A percentile compares a stretch with the other conserved stretches of the same genome.
Conservation (phyloP, 805 yeast species). For the Candida jianshihensis region DNA sequence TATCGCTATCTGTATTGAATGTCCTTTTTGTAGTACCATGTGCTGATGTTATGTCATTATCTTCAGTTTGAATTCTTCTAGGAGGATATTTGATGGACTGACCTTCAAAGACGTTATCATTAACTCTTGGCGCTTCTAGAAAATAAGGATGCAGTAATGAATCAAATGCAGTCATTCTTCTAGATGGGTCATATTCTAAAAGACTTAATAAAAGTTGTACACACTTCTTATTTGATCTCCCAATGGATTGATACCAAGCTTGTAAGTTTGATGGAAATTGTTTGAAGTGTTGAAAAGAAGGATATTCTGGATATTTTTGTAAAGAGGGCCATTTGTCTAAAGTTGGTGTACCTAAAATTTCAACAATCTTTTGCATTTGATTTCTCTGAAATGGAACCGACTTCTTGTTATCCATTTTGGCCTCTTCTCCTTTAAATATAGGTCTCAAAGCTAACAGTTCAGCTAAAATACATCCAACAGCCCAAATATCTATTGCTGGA, state of each 20-base stretch:
- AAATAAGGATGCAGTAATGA: conserved; percentile 79
- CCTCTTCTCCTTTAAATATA: conserved; percentile 95
- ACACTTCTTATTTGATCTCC: conserved; percentile 67
- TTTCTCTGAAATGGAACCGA: conserved; percentile 91
- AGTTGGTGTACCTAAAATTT: conserved; percentile 88
- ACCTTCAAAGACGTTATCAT: conserved; percentile 75
- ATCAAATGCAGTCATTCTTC: conserved; percentile 69
- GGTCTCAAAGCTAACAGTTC: conserved; percentile 87
- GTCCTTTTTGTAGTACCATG: conserved; percentile 25
- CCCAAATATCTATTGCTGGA: conserved; percentile 91
- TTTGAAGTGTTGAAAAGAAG: conserved; percentile 50
- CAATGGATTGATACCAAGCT: conserved; percentile 82
- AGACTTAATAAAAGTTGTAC: conserved; percentile 55
- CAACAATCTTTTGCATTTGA: conserved; percentile 85
- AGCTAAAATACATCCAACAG: conserved; percentile 91
- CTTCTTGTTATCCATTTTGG: conserved; percentile 89
- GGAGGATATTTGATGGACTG: conserved; percentile 71
- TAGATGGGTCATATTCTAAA: conserved; percentile 77
- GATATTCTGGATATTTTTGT: conserved; percentile 78
- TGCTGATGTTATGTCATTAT: conserved; percentile 58
- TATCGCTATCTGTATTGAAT: conserved; percentile 14
- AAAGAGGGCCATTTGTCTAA: conserved; percentile 73
- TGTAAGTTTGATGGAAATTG: conserved; percentile 59
- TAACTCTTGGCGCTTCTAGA: conserved; percentile 58
- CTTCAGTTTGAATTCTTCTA: conserved; percentile 81